These are phyloP conservation scores for Acorus calamus DNA, from an alignment of 106 monocot genomes.

Conservation along the genomic window DNA sequence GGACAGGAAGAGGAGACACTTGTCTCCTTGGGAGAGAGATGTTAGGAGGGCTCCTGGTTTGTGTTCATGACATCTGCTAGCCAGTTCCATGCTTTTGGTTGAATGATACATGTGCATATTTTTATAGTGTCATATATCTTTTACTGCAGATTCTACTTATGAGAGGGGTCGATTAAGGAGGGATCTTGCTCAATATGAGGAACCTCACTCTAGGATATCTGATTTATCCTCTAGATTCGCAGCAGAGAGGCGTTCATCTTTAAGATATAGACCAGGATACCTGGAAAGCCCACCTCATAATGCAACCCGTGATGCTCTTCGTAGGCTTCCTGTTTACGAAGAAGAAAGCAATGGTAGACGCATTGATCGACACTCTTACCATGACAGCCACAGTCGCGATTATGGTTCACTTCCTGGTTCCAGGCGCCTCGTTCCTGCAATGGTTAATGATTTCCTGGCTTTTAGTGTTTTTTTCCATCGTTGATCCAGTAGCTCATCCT, in stretches of 20 bases:
- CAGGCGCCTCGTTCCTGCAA: constrained; percentile 64
- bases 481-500: no score
- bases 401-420: constrained; percentile 79
- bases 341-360: constrained; percentile 72
- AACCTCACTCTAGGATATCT: constrained; percentile 30
- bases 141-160: neutral
- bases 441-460: constrained; percentile 24
- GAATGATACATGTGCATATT: no score
- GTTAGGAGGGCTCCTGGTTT: no score
- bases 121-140: no score
- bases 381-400: constrained; percentile 59
- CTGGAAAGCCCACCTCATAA: constrained; percentile 58
- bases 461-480: neutral
- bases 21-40: no score
- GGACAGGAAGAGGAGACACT: no score
- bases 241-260: constrained; percentile 45
- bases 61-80: no score
- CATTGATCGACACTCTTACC: constrained; percentile 42
- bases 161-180: constrained; percentile 48
- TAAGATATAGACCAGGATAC: constrained; percentile 54
- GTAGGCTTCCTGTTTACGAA: constrained; percentile 30
- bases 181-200: constrained; percentile 44
- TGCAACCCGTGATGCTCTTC: constrained; percentile 38
- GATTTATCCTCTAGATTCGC: constrained; percentile 52
- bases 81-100: no score